Percentiles rank a stretch among this genome's conserved stretches.
Evolutionary conservation across 2,329 filamentous ascomycete species (phyloP).

Genomic region (Cytospora chrysosperma): DNA sequence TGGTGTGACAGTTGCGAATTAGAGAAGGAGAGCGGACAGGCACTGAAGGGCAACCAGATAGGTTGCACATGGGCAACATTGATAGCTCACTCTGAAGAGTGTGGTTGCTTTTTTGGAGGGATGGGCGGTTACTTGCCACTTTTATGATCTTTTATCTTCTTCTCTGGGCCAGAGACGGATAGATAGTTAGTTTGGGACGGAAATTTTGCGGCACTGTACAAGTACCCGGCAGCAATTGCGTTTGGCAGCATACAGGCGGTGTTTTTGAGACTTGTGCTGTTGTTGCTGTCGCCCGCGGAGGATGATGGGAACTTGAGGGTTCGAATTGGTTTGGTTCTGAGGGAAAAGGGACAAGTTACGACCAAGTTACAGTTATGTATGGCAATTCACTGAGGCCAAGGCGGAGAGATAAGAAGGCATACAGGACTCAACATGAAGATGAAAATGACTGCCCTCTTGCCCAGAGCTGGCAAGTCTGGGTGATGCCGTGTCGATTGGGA

Average conservation of each 20-base stretch:
- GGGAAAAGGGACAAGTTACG: too few species aligned
- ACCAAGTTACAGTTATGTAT: neutral
- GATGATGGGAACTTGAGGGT: too few species aligned
- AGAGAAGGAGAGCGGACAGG: neutral
- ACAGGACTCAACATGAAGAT: neutral
- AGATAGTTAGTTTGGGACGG: neutral
- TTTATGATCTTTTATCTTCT: neutral
- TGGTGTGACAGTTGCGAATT: conserved; percentile 16
- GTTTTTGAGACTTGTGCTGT: neutral
- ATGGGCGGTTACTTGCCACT: neutral
- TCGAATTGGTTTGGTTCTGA: too few species aligned
- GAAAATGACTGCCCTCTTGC: too few species aligned
- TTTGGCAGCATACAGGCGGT: neutral
- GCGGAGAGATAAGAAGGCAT: neutral
- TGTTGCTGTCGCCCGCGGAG: too few species aligned
- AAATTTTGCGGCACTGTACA: neutral
- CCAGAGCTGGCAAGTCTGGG: too few species aligned
- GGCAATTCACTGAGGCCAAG: neutral
- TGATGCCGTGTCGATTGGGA: too few species aligned
- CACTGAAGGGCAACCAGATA: neutral
- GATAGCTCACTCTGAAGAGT: neutral
- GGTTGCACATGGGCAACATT: too few species aligned
- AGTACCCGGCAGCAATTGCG: neutral
- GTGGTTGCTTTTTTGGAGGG: neutral
- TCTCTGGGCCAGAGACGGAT: neutral